Conservation (phyloP, 2,329 filamentous ascomycete genomes). For the Purpureocillium lavendulum region DNA sequence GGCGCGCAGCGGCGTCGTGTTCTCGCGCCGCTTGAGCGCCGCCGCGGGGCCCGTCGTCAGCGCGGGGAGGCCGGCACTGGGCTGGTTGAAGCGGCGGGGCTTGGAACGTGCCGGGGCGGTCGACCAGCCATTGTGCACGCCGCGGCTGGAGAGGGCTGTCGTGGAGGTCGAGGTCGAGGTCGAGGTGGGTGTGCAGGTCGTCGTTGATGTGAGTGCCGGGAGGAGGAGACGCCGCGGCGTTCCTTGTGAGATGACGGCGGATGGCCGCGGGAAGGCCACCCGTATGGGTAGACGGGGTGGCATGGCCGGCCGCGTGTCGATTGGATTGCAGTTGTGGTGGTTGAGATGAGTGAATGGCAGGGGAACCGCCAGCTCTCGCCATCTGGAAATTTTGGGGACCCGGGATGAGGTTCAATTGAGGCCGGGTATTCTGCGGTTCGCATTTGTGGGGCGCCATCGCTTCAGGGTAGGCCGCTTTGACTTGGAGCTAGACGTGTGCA, state of each 20-base stretch:
- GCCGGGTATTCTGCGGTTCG: slow-evolving; percentile 9
- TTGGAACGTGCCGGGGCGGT: slow-evolving; percentile 44
- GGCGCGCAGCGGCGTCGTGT: slow-evolving; percentile 58
- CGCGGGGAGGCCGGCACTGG: slow-evolving; percentile 44
- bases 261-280: slow-evolving; percentile 32
- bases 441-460: background rate
- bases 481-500: background rate
- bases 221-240: slow-evolving; percentile 31
- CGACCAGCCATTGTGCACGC: slow-evolving; percentile 53
- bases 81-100: slow-evolving; percentile 54
- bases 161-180: too few relatives aligned
- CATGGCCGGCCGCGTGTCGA: slow-evolving; percentile 24
- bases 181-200: too few relatives aligned
- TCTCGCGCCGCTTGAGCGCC: slow-evolving; percentile 49
- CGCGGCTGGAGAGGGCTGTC: slow-evolving; percentile 29
- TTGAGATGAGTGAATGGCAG: slow-evolving; percentile 1
- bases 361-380: background rate
- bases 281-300: slow-evolving; percentile 35
- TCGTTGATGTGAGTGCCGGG: slow-evolving; percentile 21
- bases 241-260: slow-evolving; percentile 15
- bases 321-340: slow-evolving; percentile 6
- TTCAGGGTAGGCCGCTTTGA: slow-evolving; percentile 2
- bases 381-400: slow-evolving; percentile 10
- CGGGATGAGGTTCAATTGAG: slow-evolving; percentile 1
- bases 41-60: slow-evolving; percentile 52